Evolutionary conservation across 352 stramenopile genomes (phyloP).

Genomic region (Phytophthora cryptogea): DNA sequence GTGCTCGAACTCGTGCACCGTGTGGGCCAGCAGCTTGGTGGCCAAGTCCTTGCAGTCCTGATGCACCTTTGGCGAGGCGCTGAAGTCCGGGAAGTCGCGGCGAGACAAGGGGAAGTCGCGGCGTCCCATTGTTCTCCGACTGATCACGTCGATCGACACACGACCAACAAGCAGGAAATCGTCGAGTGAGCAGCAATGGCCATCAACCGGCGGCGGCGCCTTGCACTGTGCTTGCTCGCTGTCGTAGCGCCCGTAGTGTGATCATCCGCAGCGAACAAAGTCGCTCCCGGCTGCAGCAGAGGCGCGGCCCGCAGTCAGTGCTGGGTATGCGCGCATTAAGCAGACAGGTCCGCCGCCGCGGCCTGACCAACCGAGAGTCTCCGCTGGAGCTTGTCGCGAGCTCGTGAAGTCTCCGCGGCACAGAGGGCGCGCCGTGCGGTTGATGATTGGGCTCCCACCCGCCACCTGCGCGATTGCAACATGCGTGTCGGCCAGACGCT

Average conservation of each 20-base stretch:
- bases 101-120: slow-evolving; percentile 52
- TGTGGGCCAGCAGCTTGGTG: slow-evolving; percentile 48
- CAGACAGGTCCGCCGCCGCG: slow-evolving; percentile 15
- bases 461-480: slow-evolving; percentile 24
- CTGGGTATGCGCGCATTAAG: slow-evolving; percentile 11
- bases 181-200: slow-evolving; percentile 7
- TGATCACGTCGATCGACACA: not conserved
- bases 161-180: slow-evolving; percentile 19
- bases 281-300: slow-evolving; percentile 16
- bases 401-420: slow-evolving; percentile 12
- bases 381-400: slow-evolving; percentile 3
- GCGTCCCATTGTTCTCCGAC: slow-evolving; percentile 14
- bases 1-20: slow-evolving; percentile 55
- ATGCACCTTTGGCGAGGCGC: slow-evolving; percentile 38
- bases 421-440: slow-evolving; percentile 9
- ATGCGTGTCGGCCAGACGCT: slow-evolving; percentile 16
- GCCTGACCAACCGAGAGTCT: slow-evolving; percentile 17
- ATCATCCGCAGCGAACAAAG: slow-evolving; percentile 23
- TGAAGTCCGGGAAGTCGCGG: slow-evolving; percentile 43
- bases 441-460: slow-evolving; percentile 5
- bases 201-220: no score
- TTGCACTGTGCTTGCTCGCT: slow-evolving; percentile 11
- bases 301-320: slow-evolving; percentile 7
- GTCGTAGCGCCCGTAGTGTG: slow-evolving; percentile 6
- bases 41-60: slow-evolving; percentile 42